Conservation (phyloP, 805 yeast genomes). For the Clavispora asparagi region DNA sequence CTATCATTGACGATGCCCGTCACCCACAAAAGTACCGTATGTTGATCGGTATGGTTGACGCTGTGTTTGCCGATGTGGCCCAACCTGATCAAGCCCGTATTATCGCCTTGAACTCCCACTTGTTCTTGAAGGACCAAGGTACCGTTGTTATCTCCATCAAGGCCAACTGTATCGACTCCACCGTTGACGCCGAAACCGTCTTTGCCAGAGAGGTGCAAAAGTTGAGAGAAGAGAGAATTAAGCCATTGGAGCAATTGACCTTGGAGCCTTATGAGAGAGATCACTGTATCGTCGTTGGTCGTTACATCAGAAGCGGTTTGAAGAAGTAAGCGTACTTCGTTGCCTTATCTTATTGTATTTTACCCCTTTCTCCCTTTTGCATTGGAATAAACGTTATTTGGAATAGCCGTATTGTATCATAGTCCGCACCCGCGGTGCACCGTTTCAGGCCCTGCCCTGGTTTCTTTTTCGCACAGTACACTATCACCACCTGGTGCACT, state of each 20-base stretch:
- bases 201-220: slow-evolving; percentile 99
- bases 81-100: slow-evolving; percentile 99
- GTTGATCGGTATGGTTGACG: slow-evolving; percentile 98
- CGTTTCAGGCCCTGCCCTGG: neutral
- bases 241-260: slow-evolving; percentile 97
- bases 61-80: slow-evolving; percentile 98
- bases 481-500: neutral
- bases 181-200: slow-evolving; percentile 98
- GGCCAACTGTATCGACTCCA: slow-evolving; percentile 99
- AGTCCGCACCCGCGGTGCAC: neutral
- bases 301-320: slow-evolving; percentile 86
- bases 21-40: slow-evolving; percentile 99
- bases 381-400: neutral
- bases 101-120: slow-evolving; percentile 95
- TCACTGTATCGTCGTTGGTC: slow-evolving; percentile 98
- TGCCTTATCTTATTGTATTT: neutral
- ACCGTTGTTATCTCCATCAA: slow-evolving; percentile 98
- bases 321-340: slow-evolving; percentile 30
- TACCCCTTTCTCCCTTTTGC: neutral
- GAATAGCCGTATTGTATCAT: neutral
- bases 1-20: slow-evolving; percentile 99
- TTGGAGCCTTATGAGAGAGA: slow-evolving; percentile 99
- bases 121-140: slow-evolving; percentile 97
- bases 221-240: slow-evolving; percentile 96
- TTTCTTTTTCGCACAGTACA: neutral